These are phyloP conservation scores for Skeletonema potamos DNA, from an alignment of 108 stramenopile genomes.

Conservation along the genomic window DNA sequence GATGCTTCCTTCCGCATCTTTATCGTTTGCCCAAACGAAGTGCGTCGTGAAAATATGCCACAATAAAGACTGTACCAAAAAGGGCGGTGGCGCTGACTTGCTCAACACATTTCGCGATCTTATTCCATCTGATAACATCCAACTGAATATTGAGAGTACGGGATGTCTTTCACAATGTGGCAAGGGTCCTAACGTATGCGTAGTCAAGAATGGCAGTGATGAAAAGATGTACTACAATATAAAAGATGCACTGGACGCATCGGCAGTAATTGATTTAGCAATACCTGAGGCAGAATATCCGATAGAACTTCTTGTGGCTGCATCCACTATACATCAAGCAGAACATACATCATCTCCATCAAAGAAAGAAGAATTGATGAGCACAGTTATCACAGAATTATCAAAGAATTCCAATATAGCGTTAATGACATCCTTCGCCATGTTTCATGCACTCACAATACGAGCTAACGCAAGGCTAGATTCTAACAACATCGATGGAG, in stretches of 20 bases:
- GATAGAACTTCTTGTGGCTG: conserved; percentile 42
- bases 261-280: conserved; percentile 39
- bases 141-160: conserved; percentile 27
- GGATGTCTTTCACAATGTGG: conserved; percentile 51
- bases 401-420: conserved; percentile 26
- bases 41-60: conserved; percentile 41
- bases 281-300: conserved; percentile 17
- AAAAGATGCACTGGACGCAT: conserved; percentile 31
- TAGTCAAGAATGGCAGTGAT: conserved; percentile 8
- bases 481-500: conserved; percentile 22
- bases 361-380: conserved; percentile 35
- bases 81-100: conserved; percentile 33
- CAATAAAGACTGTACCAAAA: conserved; percentile 44
- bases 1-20: neutral
- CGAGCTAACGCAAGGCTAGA: conserved; percentile 43
- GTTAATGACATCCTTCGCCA: conserved; percentile 27
- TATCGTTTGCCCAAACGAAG: neutral
- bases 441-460: conserved; percentile 33
- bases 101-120: conserved; percentile 37
- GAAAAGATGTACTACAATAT: conserved; percentile 39
- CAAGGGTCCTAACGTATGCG: conserved; percentile 43
- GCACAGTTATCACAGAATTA: conserved; percentile 20
- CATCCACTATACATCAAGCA: conserved; percentile 25
- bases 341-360: conserved; percentile 5
- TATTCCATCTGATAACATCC: conserved; percentile 14